Evolutionary conservation across 805 yeast species (phyloP).

Genomic region (Nakazawaea sp.): DNA sequence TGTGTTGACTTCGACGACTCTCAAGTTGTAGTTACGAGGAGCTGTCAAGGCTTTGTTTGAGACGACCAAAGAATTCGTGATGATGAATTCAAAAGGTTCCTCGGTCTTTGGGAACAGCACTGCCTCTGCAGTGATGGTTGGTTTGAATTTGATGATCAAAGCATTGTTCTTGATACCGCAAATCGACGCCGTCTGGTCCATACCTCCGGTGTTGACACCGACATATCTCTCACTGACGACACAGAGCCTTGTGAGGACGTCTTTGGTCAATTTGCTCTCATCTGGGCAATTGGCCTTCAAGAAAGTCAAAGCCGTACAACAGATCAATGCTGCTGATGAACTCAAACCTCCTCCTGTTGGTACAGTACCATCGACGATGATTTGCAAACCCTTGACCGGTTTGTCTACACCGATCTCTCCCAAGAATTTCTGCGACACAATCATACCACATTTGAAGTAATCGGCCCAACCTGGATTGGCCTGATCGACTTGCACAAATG

Average conservation of each 20-base stretch:
- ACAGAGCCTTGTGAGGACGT: slow-evolving; percentile 51
- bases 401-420: slow-evolving; percentile 13
- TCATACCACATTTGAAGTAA: slow-evolving; percentile 59
- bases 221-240: slow-evolving; percentile 63
- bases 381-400: slow-evolving; percentile 39
- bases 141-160: slow-evolving; percentile 53
- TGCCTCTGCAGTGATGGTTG: slow-evolving; percentile 47
- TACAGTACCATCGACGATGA: slow-evolving; percentile 55
- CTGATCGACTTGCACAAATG: slow-evolving; percentile 39
- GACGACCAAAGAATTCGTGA: slow-evolving; percentile 55
- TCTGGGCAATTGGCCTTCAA: slow-evolving; percentile 44
- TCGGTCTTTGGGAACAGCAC: slow-evolving; percentile 42
- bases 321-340: slow-evolving; percentile 68
- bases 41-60: slow-evolving; percentile 68
- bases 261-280: slow-evolving; percentile 30
- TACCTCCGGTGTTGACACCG: slow-evolving; percentile 74
- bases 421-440: slow-evolving; percentile 49
- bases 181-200: slow-evolving; percentile 71
- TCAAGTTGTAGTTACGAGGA: slow-evolving; percentile 59
- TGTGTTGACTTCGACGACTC: slow-evolving; percentile 68
- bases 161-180: slow-evolving; percentile 56
- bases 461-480: slow-evolving; percentile 52
- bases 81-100: slow-evolving; percentile 43
- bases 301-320: slow-evolving; percentile 52
- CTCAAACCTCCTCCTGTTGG: slow-evolving; percentile 71